phyloP scores from a whole-genome alignment of 108 stramenopile species.

The Pelagomonas calceolata region DNA sequence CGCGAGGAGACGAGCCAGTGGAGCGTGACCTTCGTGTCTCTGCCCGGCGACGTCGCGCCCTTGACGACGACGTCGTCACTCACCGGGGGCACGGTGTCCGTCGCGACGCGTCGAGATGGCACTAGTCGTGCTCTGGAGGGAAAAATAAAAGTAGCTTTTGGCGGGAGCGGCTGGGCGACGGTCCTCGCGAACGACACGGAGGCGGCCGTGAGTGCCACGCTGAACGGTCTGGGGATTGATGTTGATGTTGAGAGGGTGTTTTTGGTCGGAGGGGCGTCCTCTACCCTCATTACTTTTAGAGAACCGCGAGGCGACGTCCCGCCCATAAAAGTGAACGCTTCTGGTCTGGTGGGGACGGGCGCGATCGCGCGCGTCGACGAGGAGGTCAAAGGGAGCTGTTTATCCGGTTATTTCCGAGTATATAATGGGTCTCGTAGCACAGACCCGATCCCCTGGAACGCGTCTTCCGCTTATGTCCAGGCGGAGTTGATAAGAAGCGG shows the following conservation, averaged over 20 bases:
- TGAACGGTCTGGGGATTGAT: neutral
- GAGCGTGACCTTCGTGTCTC: neutral
- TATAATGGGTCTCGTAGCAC: neutral
- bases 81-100: neutral
- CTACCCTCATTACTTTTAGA: neutral
- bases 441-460: neutral
- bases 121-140: neutral
- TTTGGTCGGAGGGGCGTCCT: neutral
- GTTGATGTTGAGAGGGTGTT: neutral
- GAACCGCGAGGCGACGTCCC: neutral
- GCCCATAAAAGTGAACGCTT: neutral
- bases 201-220: neutral
- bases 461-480: neutral
- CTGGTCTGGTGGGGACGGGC: neutral
- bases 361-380: neutral
- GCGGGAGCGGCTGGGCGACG: neutral
- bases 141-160: neutral
- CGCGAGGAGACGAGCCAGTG: neutral
- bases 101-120: neutral
- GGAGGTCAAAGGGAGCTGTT: neutral
- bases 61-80: neutral
- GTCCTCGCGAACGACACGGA: neutral
- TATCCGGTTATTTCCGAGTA: neutral
- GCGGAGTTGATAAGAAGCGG: neutral
- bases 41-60: neutral